Evolutionary conservation across 2,329 filamentous ascomycete species (phyloP).

Genomic region (Ascosphaera acerosa): DNA sequence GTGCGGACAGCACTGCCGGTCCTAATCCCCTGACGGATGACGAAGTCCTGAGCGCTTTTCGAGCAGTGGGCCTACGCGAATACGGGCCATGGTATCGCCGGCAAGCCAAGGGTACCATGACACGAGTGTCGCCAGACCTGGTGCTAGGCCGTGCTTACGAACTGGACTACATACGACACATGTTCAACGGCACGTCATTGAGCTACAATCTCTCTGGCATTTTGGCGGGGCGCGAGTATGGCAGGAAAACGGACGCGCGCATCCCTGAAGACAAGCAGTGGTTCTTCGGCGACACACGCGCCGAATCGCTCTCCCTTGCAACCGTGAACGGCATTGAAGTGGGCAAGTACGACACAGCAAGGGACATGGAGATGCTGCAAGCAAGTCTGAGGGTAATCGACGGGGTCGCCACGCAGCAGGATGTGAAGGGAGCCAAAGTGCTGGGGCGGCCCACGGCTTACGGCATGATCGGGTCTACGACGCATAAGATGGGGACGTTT

Average conservation of each 20-base stretch:
- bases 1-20: background rate
- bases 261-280: conserved; percentile 23
- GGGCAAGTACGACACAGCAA: conserved; percentile 19
- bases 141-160: conserved; percentile 31
- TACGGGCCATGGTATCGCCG: conserved; percentile 29
- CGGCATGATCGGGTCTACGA: background rate
- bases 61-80: conserved; percentile 17
- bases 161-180: conserved; percentile 21
- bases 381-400: conserved; percentile 22
- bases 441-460: conserved; percentile 10
- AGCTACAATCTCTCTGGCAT: conserved; percentile 23
- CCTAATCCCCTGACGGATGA: conserved; percentile 10
- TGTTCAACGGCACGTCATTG: conserved; percentile 18
- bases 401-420: conserved; percentile 9
- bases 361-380: conserved; percentile 23
- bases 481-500: conserved; percentile 8
- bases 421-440: conserved; percentile 10
- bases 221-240: conserved; percentile 22
- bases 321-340: conserved; percentile 29
- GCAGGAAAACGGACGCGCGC: conserved; percentile 22
- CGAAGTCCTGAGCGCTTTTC: conserved; percentile 13
- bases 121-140: conserved; percentile 25
- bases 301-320: conserved; percentile 29
- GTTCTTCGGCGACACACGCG: conserved; percentile 32
- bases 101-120: conserved; percentile 16